These are phyloP conservation scores for Didymella pomorum DNA, from an alignment of 2,329 filamentous ascomycete genomes.

Conservation along the genomic window DNA sequence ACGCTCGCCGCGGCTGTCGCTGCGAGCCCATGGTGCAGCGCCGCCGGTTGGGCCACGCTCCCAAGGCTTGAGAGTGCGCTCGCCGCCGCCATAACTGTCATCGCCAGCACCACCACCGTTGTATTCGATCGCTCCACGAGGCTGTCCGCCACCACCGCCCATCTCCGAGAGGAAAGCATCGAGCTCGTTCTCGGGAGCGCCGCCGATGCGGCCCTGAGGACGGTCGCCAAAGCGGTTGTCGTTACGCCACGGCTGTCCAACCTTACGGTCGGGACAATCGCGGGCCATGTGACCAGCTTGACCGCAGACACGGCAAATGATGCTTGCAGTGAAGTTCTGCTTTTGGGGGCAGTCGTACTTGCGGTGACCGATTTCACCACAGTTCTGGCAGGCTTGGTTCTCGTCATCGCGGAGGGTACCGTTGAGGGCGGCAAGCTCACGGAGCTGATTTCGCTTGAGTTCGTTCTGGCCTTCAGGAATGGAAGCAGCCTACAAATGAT, in stretches of 20 bases:
- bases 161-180: constrained; percentile 99
- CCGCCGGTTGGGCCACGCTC: constrained; percentile 84
- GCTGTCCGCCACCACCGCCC: constrained; percentile 70
- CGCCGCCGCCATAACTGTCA: constrained; percentile 59
- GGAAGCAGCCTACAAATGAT: constrained; percentile 78
- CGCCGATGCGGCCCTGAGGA: constrained; percentile 70
- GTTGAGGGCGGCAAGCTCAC: constrained; percentile 96
- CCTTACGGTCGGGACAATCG: constrained; percentile 93
- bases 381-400: constrained; percentile 99
- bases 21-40: constrained; percentile 75
- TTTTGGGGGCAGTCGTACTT: constrained; percentile 99
- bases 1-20: constrained; percentile 55
- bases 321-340: constrained; percentile 98
- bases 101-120: constrained; percentile 50
- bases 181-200: constrained; percentile 89
- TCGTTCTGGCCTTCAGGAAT: constrained; percentile 99
- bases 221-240: constrained; percentile 63
- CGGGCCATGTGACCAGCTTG: constrained; percentile 98
- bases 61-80: constrained; percentile 79
- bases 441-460: constrained; percentile 97
- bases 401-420: constrained; percentile 98
- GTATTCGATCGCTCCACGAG: constrained; percentile 77
- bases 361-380: constrained; percentile 95
- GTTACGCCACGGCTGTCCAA: constrained; percentile 92
- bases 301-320: constrained; percentile 97